Conservation (phyloP, 495 filamentous ascomycete genomes). For the Podospora pseudocomata region DNA sequence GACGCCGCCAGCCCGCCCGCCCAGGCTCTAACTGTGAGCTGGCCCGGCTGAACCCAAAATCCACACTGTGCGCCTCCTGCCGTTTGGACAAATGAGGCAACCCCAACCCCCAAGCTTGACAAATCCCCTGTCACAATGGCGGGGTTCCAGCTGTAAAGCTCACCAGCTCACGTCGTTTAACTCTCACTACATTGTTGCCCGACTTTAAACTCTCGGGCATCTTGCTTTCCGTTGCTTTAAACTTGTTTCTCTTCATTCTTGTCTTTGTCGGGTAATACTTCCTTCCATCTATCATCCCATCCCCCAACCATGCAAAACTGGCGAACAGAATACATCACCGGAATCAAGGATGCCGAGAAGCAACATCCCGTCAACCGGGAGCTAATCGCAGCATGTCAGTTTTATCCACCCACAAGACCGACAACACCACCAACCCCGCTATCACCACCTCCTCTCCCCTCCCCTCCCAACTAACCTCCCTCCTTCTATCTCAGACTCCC, state of each 20-base stretch:
- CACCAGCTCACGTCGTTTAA: not conserved
- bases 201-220: not conserved
- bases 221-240: not conserved
- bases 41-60: not conserved
- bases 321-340: conserved; percentile 44
- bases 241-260: not conserved
- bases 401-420: conserved; percentile 6
- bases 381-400: conserved; percentile 46
- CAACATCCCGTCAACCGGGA: conserved; percentile 43
- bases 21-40: conserved; percentile 5
- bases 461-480: not conserved
- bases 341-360: conserved; percentile 41
- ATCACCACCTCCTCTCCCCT: not conserved
- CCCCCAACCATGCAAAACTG: conserved; percentile 41
- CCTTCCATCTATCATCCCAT: not conserved
- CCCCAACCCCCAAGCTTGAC: not conserved
- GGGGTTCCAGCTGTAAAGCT: not conserved
- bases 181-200: not conserved
- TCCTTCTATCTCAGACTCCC: conserved; percentile 52
- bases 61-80: conserved; percentile 5
- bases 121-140: not conserved
- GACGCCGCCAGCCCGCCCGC: not conserved
- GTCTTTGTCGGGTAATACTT: not conserved
- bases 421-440: not conserved
- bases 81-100: no score